These are phyloP conservation scores for Herpomyces periplanetae DNA, from an alignment of 2,329 filamentous ascomycete species.

Conservation along the genomic window DNA sequence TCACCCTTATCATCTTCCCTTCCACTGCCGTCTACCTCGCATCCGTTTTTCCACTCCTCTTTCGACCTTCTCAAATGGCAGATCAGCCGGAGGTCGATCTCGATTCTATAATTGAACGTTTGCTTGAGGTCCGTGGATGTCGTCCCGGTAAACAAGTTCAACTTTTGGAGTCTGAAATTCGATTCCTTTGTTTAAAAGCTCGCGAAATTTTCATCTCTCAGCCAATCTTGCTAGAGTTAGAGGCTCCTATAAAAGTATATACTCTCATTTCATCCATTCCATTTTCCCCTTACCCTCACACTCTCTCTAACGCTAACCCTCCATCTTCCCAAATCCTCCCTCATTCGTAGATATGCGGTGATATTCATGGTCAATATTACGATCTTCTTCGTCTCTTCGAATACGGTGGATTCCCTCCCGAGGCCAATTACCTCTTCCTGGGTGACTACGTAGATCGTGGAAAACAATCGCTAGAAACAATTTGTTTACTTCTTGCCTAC, in stretches of 20 bases:
- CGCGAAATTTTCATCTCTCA: slow-evolving; percentile 98
- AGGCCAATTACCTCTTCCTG: slow-evolving; percentile 97
- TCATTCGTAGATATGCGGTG: slow-evolving; percentile 47
- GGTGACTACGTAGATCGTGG: slow-evolving; percentile 95
- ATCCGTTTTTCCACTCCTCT: too few species aligned
- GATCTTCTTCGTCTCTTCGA: slow-evolving; percentile 88
- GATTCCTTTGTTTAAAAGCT: slow-evolving; percentile 87
- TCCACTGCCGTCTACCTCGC: too few species aligned
- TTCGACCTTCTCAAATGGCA: too few species aligned
- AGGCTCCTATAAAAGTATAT: slow-evolving; percentile 89
- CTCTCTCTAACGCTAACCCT: slow-evolving; percentile 1
- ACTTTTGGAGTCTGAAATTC: slow-evolving; percentile 76
- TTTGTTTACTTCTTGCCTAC: slow-evolving; percentile 79
- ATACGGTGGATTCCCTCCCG: slow-evolving; percentile 85
- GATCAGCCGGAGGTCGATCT: slow-evolving; percentile 70
- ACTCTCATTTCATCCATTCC: slow-evolving; percentile 2
- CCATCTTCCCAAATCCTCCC: slow-evolving; percentile 1
- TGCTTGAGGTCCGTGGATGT: slow-evolving; percentile 87
- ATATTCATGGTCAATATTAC: slow-evolving; percentile 97
- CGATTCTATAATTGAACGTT: slow-evolving; percentile 94
- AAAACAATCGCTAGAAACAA: slow-evolving; percentile 95
- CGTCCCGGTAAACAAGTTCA: slow-evolving; percentile 94
- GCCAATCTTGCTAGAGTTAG: slow-evolving; percentile 80
- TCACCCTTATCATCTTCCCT: too few species aligned
- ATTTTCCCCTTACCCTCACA: slow-evolving; percentile 3